Evolutionary conservation across 441 rosid species (phyloP), one percentile per base, ranked within the genome.

Genomic region (Jatropha multifida): DNA sequence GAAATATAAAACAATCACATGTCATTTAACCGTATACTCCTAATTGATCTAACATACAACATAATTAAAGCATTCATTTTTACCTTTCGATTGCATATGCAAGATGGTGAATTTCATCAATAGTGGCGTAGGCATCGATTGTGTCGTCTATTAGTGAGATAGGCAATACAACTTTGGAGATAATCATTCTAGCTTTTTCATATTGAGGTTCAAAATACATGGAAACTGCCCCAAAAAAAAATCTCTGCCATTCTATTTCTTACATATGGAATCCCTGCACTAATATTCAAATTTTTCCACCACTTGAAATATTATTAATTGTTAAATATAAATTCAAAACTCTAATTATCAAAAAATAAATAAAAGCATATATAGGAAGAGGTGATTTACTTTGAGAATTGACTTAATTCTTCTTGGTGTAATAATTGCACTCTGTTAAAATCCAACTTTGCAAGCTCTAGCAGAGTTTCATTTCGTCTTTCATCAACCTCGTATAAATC

Each of bases 71-170:
- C 23, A 23, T 23, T 23, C 23, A 23, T 23, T 23, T 23, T 32
- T 32, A 32, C 32, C 88, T 82, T 80, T 66, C 40, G 1, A 88
- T 5, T 42, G 81, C 86, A 4, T 76, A 73, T 0, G 79, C 69
- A 3, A 86, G 69, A 52, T 32, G 42, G 38, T 65, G 70, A 10
- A 82, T 79, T 48, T 88, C 89, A n/a, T 76, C 69, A 26, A 56
- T 42, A 40, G 90, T 77, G 0, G 81, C 89, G 76, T 84, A 85
- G 9, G 80, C 76, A 64, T 88, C 92, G 12, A 76, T 81, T 2
- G 84, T 83, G 49, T 86, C 92, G 72, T 86, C 92, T 4, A 81
- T 0, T 32, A 85, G 2, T 5, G 52, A 46, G n/a, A 74, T 17
- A 37, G 70, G 6, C 5, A 49, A 54, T 12, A 55, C 56, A 42